These are phyloP conservation scores for Sparassis latifolia DNA, from an alignment of 1,284 basidiomycete species.

Conservation along the genomic window DNA sequence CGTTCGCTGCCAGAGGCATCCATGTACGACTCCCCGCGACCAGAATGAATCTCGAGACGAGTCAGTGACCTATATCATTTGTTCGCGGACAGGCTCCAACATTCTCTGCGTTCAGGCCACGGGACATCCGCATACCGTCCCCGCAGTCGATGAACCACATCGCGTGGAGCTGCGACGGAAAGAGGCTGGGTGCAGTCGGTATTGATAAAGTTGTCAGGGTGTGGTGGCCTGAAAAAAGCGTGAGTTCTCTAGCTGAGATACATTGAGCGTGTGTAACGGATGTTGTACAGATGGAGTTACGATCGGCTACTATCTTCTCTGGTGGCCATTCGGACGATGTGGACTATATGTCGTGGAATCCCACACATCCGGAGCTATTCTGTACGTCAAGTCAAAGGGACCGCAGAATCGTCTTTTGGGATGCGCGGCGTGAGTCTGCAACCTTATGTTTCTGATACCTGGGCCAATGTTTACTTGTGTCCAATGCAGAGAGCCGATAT, in stretches of 20 bases:
- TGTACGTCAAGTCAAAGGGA: conserved; percentile 73
- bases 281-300: conserved; percentile 52
- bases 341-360: conserved; percentile 75
- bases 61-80: conserved; percentile 16
- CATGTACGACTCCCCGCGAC: conserved; percentile 47
- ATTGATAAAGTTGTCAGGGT: conserved; percentile 71
- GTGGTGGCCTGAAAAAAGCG: conserved; percentile 71
- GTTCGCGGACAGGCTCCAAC: conserved; percentile 49
- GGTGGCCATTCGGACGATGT: conserved; percentile 70
- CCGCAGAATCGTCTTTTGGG: conserved; percentile 70
- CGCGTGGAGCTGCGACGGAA: conserved; percentile 77
- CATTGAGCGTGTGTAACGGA: not conserved
- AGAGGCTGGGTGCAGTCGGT: conserved; percentile 69
- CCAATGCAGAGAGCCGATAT: conserved; percentile 53
- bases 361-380: conserved; percentile 73
- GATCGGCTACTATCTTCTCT: conserved; percentile 53
- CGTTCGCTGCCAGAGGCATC: conserved; percentile 59
- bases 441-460: not conserved
- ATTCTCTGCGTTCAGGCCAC: conserved; percentile 71
- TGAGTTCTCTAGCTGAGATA: conserved; percentile 28
- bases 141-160: conserved; percentile 64
- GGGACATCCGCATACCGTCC: conserved; percentile 62
- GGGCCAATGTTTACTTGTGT: conserved; percentile 3
- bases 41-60: conserved; percentile 6
- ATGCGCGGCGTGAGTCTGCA: conserved; percentile 61